Base-by-base conservation (phyloP, 2,329 filamentous ascomycete genomes). In the Sclerotinia nivalis region DNA sequence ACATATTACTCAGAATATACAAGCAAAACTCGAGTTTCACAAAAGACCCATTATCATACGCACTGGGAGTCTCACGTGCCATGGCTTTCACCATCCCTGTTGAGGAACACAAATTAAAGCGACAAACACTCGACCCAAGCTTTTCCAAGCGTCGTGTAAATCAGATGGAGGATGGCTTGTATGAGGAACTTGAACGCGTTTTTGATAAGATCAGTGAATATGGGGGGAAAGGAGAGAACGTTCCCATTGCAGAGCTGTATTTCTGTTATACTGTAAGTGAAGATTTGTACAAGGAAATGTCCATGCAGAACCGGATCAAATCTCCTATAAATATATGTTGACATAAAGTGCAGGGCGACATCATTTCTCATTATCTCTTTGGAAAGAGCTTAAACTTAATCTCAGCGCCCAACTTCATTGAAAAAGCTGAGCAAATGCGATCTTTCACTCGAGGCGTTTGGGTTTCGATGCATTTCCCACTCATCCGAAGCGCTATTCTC, bases 111-210 rank as follows among this genome's bases (percentile, higher is more conserved):
- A 55, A 55, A 28, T 25, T 55, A 12, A 55, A 55, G 52, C 20
- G 52, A 28, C 52, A 55, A 55, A 55, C 52, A 55, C 52, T 55
- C 20, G 52, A 55, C n/a, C 52, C 52, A 55, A 25, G 52, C 52
- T 55, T 55, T 28, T 55, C 52, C 22, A 55, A 55, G 52, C 52
- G 52, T 9, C 52, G 52, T 55, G 52, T 55, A 25, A 55, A 28
- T 25, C 20, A 25, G 4, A 55, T 55, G 52, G 52, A 55, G 52
- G 52, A 55, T 28, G 52, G 52, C n/a, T 28, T 55, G n/a, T 55
- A 55, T 28, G 52, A 55, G n/a, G 52, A 55, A 28, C 52, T 55
- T 55, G 52, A 55, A 28, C 20, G 20, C 5, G 6, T n/a, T 28
- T 55, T 55, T 28, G 52, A 25, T 28, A 55, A 55, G 12, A 55